Evolutionary conservation across 768 basidiomycete genomes (phyloP), one percentile per base, ranked within the genome.

Genomic region (Bullera alba): DNA sequence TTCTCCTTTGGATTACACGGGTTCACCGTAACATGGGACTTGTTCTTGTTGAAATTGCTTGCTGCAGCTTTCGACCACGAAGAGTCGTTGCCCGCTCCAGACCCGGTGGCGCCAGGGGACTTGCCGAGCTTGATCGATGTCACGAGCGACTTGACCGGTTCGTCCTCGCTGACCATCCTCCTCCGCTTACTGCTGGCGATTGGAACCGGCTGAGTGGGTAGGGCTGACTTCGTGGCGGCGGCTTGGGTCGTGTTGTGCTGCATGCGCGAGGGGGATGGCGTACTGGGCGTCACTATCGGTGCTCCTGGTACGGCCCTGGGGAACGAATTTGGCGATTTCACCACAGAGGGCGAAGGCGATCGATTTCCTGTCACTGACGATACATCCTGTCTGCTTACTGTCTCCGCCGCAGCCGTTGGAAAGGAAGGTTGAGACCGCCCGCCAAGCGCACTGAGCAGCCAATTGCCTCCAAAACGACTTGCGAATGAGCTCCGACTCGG

Each of bases 11-110:
- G 70, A 35, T 64, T 66, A 42, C 66, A 72, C 25, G 70, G 70
- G 34, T 72, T 72, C 15, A 72, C 63, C 47, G 51, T 77, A 70
- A 51, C 76, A 70, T 16, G 69, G 51, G 48, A 69, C 53, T 42
- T 64, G 16, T 38, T 41, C 23, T 45, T 46, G 25, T 45, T 51
- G 23, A 53, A 37, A 21, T 42, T 46, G 12, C 50, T 51, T 10
- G 51, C 52, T 16, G 46, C 44, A 16, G 15, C 54, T 4, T 54
- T 37, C 10, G 55, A 47, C 35, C 52, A 36, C 14, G 54, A 54
- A 14, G 37, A 30, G 23, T 57, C 50, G 26, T 57, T 49, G n/a
- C 34, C 28, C 5, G 57, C 58, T 36, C 50, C 56, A 27, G 50
- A 52, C 23, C 49, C n/a, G n/a, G n/a, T n/a, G 22, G 12, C 37